Evolutionary conservation across 2,329 filamentous ascomycete species (phyloP).

Genomic region (Pseudogymnoascus sp.): DNA sequence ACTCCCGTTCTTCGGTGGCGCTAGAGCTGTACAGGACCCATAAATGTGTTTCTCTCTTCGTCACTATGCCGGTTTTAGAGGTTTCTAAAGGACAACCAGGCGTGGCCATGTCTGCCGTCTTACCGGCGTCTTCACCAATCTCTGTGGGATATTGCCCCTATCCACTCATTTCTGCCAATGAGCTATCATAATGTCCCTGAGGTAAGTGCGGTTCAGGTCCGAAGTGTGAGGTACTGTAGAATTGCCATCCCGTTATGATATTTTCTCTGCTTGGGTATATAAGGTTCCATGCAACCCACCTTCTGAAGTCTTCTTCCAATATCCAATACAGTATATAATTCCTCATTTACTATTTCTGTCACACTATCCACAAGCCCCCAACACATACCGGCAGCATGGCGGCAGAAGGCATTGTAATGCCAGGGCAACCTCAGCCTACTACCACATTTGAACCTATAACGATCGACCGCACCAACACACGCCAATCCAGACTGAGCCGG

Average conservation of each 20-base stretch:
- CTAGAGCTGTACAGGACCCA: not conserved
- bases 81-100: not conserved
- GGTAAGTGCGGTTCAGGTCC: not conserved
- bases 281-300: not conserved
- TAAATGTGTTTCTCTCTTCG: not conserved
- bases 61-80: not conserved
- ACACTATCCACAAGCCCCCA: not conserved
- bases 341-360: not conserved
- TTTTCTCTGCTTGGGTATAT: not conserved
- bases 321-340: not conserved
- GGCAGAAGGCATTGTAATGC: conserved; percentile 6
- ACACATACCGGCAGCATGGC: not conserved
- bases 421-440: not conserved
- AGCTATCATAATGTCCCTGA: not conserved
- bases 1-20: conserved; percentile 5
- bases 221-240: not conserved
- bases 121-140: not conserved
- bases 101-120: not conserved
- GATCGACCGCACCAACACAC: conserved; percentile 5
- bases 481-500: not conserved
- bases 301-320: not conserved
- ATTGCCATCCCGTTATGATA: not conserved
- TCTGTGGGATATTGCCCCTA: not conserved
- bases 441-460: not conserved
- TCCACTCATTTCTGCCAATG: not conserved